Conservation (phyloP, 768 basidiomycete species). For the Suillus lakei region DNA sequence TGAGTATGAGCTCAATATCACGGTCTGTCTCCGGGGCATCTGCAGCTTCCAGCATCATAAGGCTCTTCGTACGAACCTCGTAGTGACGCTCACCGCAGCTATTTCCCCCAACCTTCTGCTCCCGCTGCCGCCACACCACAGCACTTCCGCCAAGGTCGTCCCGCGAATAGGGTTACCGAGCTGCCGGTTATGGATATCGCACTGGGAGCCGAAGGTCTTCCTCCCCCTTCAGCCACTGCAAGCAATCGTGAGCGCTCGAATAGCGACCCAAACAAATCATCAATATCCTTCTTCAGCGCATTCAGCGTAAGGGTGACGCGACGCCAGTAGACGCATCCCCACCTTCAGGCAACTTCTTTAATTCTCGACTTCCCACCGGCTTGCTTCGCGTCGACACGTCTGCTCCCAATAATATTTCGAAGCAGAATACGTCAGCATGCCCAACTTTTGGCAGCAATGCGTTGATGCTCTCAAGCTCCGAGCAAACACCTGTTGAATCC, state of each 20-base stretch:
- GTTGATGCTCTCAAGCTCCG: conserved; percentile 55
- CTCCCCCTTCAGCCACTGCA: conserved; percentile 55
- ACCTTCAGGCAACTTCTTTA: conserved; percentile 49
- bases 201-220: conserved; percentile 55
- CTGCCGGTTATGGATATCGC: conserved; percentile 67
- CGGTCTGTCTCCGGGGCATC: conserved; percentile 27
- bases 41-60: conserved; percentile 17
- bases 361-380: conserved; percentile 68
- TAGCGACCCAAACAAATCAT: conserved; percentile 79
- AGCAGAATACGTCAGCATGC: conserved; percentile 88
- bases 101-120: conserved; percentile 48
- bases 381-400: conserved; percentile 78
- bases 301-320: conserved; percentile 67
- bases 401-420: conserved; percentile 57
- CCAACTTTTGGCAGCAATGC: conserved; percentile 59
- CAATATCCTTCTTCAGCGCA: conserved; percentile 79
- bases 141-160: conserved; percentile 57
- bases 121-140: conserved; percentile 43
- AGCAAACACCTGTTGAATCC: conserved; percentile 47
- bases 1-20: conserved; percentile 35
- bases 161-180: conserved; percentile 65
- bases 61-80: no score
- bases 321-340: conserved; percentile 61
- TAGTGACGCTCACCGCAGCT: conserved; percentile 59
- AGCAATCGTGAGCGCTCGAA: conserved; percentile 72